Evolutionary conservation across 2,329 filamentous ascomycete species (phyloP), one percentile per base, ranked within the genome.

Genomic region (Cucurbitaria berberidis): DNA sequence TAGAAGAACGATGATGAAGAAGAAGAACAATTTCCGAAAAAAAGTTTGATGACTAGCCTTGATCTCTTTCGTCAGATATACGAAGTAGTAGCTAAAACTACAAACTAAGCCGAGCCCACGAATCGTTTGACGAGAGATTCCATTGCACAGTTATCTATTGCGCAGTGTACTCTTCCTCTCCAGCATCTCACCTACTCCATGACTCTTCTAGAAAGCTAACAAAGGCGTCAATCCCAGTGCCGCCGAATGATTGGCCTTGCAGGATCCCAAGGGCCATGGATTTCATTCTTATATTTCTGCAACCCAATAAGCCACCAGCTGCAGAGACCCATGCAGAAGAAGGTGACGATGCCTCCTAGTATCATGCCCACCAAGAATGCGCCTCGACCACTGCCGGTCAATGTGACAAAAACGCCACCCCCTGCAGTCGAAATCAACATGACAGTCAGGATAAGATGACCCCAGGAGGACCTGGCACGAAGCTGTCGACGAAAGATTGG

Each of bases 221-320:
- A 66, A 64, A 42, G 45, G 30, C 10, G 13, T 76, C 66, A 78
- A 69, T 80, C 79, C 78, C 78, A 81, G 36, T 86, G 80, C 66
- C 88, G 87, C 69, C 91, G 86, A 59, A 95, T 93, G 50, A 95
- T 85, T 9, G 95, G 95, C 70, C 93, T 84, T 6, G 95, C 95
- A 18, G 93, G 93, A 78, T 99, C 95, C 95, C 95, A 99, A 1
- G 95, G 95, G 38, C 95, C 95, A 69, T 93, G 91, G 63, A 99
- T 97, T 77, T 98, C 95, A 74, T 98, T 98, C 81, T 99, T 99
- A 77, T 98, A 99, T 78, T 96, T 93, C 77, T 99, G 95, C 74
- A 99, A 76, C 8, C 92, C 90, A 69, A 99, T 98, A 59, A 99
- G 78, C 93, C 95, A 98, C 93, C 93, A 98, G 72, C 91, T 96